These are phyloP conservation scores for Calonectria hawksworthii DNA, from an alignment of 2,329 filamentous ascomycete species.

Conservation along the genomic window DNA sequence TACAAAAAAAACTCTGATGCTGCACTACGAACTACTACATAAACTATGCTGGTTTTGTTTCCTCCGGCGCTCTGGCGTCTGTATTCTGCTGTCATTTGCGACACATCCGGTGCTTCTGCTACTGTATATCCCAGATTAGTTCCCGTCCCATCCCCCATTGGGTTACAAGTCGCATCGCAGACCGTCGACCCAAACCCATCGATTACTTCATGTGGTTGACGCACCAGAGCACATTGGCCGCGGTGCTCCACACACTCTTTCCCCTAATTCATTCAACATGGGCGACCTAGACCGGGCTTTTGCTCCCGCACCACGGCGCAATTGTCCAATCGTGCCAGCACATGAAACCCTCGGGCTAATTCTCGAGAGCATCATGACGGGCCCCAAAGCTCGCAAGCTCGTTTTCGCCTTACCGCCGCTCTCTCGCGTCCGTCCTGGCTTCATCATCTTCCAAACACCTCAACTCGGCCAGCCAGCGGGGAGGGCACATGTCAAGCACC, in stretches of 20 bases:
- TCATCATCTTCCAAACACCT: not conserved
- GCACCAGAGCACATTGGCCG: constrained; percentile 18
- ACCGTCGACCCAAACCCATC: not conserved
- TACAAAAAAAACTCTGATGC: not conserved
- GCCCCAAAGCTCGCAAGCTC: not conserved
- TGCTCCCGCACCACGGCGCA: not conserved
- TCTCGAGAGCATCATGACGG: not conserved
- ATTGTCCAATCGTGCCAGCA: not conserved
- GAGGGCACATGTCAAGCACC: not conserved
- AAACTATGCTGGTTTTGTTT: not conserved
- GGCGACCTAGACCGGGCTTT: not conserved
- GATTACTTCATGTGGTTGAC: constrained; percentile 21
- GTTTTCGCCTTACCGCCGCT: not conserved
- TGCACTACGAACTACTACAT: not conserved
- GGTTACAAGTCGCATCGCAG: not conserved
- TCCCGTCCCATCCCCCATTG: not conserved
- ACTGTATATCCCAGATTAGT: constrained; percentile 26
- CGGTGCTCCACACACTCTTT: not conserved
- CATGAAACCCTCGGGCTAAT: not conserved
- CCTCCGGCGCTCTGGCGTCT: not conserved
- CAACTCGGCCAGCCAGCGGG: not conserved
- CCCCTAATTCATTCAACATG: not conserved
- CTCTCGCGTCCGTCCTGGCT: not conserved
- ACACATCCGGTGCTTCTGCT: not conserved
- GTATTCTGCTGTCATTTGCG: not conserved